These are phyloP conservation scores for Camelina sativa DNA, from an alignment of 345 rosid genomes.

Conservation along the genomic window DNA sequence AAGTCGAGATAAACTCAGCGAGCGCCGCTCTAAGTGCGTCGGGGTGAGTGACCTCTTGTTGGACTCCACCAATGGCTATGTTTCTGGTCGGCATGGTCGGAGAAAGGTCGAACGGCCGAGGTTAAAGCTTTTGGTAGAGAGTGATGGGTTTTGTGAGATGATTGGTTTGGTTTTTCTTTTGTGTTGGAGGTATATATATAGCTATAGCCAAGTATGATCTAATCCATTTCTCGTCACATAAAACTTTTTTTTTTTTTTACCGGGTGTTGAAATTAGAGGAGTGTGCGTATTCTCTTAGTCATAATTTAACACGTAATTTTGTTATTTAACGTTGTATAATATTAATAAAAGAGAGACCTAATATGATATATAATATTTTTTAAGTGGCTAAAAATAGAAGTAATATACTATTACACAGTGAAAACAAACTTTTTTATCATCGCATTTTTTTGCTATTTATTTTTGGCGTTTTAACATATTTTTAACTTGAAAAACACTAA, in stretches of 20 bases:
- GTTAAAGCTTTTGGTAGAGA: slow-evolving; percentile 18
- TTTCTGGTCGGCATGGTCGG: slow-evolving; percentile 77
- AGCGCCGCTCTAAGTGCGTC: slow-evolving; percentile 73
- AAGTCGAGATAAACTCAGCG: slow-evolving; percentile 87
- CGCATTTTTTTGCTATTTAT: neutral
- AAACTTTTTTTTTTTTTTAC: no score
- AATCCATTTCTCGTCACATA: neutral
- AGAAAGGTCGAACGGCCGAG: slow-evolving; percentile 18
- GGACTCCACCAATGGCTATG: slow-evolving; percentile 78
- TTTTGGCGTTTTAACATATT: neutral
- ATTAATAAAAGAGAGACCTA: no score
- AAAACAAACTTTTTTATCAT: neutral
- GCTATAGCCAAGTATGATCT: slow-evolving; percentile 20
- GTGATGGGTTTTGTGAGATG: slow-evolving; percentile 8
- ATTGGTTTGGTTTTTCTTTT: slow-evolving; percentile 32
- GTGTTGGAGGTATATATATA: slow-evolving; percentile 32
- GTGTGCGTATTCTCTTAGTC: no score
- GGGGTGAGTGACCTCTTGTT: slow-evolving; percentile 68
- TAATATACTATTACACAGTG: no score
- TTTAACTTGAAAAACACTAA: neutral
- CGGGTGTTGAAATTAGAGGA: no score
- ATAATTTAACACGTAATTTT: no score
- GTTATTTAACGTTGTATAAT: no score
- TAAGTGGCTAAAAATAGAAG: no score
- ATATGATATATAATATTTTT: no score